A percentile compares a stretch with the other conserved stretches of the same genome.
phyloP scores from a whole-genome alignment of 768 basidiomycete species.

The Tricholoma saponaceum region DNA sequence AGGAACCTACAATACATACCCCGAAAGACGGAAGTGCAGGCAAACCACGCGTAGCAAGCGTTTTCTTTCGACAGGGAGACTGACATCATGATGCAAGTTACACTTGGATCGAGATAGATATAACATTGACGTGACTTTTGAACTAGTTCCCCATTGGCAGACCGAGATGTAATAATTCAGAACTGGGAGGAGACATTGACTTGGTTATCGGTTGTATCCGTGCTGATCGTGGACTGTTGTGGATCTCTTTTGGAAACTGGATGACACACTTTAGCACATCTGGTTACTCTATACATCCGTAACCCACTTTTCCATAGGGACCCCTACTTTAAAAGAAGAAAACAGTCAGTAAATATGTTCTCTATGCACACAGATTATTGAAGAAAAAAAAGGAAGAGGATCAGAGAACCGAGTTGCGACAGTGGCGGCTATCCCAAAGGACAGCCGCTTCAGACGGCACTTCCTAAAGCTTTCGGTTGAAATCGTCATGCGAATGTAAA shows the following conservation, averaged over 20 bases:
- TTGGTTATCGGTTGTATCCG: no score
- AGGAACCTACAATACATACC: no score
- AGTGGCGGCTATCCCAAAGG: slow-evolving; percentile 28
- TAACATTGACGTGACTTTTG: no score
- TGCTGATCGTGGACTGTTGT: no score
- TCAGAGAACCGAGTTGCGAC: slow-evolving; percentile 58
- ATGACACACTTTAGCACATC: neutral
- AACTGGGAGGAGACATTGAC: no score
- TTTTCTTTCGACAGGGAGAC: no score
- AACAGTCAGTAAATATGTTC: neutral
- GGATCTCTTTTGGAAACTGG: neutral
- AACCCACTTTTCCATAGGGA: neutral
- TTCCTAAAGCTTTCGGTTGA: slow-evolving; percentile 51
- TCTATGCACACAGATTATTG: neutral
- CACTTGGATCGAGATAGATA: no score
- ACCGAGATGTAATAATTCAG: no score
- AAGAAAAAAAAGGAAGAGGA: slow-evolving; percentile 17
- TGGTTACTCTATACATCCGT: neutral
- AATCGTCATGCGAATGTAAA: slow-evolving; percentile 43
- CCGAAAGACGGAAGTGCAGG: no score
- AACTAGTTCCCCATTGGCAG: no score
- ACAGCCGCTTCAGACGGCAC: slow-evolving; percentile 51
- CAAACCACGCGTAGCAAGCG: no score
- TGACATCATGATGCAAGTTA: no score
- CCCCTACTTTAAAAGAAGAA: neutral